Evolutionary conservation across 805 yeast species (phyloP), one percentile per base, ranked within the genome.

Genomic region (Candida vaughaniae): DNA sequence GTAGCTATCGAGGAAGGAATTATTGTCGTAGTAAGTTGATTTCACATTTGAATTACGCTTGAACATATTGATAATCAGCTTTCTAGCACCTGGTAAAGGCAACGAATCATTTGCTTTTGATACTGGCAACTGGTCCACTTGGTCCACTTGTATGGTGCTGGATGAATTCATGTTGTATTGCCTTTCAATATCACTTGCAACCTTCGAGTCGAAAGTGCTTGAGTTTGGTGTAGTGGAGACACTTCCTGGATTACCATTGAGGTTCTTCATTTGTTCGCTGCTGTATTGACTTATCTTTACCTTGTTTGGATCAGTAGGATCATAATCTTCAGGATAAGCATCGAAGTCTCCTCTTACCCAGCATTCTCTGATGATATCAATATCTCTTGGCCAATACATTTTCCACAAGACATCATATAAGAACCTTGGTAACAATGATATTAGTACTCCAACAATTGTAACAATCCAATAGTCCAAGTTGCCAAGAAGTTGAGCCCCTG

Each of bases 221-320:
- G 44, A 29, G 25, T 38, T 38, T 5, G 37, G 34, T 10, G 39
- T 31, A 10, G 37, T 23, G 12, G 43, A 32, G 9, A 15, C 11
- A 22, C 35, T 31, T 3, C 34, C 35, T 3, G 33, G 17, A 15
- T 16, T 30, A 8, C 16, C 38, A 36, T 54, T 53, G 36, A 56
- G 45, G 25, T 55, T 41, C 18, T 47, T 53, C 6, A 51, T 38
- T 6, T 34, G 35, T 16, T 48, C 53, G 22, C 36, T 41, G 10
- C 51, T 33, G 49, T 76, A 73, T 33, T 71, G 64, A 27, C 78
- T 66, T 20, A 82, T 64, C 42, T 71, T 71, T 11, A 66, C 69
- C 47, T 85, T 71, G 42, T 80, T 62, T 20, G 90, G 87, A 58
- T 84, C 90, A 2, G 95, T 84, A 29, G 95, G 95, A 56, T 85